phyloP scores from a whole-genome alignment of 345 rosid genomes.

The Erysimum cheiranthoides region DNA sequence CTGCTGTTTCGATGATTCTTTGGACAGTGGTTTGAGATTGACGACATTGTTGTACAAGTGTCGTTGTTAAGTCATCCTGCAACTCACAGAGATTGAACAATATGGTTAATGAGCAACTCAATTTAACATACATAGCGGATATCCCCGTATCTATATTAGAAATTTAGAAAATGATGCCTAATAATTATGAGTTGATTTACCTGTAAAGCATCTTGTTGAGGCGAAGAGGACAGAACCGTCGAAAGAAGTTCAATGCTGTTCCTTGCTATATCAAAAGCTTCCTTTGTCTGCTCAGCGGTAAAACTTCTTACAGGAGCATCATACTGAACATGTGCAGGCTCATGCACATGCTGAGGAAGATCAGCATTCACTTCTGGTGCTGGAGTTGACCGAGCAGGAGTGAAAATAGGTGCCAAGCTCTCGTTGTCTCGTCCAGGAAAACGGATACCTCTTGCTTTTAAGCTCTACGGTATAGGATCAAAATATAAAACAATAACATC shows the following conservation, averaged over 20 bases:
- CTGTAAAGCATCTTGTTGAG: conserved; percentile 82
- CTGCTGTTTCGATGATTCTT: conserved; percentile 89
- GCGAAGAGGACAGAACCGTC: conserved; percentile 88
- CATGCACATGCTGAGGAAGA: conserved; percentile 56
- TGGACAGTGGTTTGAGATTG: conserved; percentile 71
- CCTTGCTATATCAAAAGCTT: conserved; percentile 92
- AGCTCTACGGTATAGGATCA: conserved; percentile 54
- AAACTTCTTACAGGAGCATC: conserved; percentile 62
- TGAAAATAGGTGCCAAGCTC: conserved; percentile 94
- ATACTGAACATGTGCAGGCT: conserved; percentile 45
- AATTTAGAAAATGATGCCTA: background rate
- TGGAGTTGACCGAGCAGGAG: conserved; percentile 81
- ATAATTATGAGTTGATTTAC: conserved; percentile 47
- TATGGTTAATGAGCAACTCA: conserved; percentile 12
- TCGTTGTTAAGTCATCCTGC: conserved; percentile 86
- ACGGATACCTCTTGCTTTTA: conserved; percentile 87
- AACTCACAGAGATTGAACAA: background rate
- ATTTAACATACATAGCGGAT: background rate
- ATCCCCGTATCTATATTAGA: background rate
- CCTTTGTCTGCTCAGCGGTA: conserved; percentile 88
- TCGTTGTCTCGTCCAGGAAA: conserved; percentile 97
- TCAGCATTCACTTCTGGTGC: conserved; percentile 60
- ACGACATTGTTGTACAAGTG: conserved; percentile 86
- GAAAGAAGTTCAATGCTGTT: conserved; percentile 93
- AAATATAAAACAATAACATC: conserved; percentile 26